Evolutionary conservation across 1,284 basidiomycete species (phyloP), one percentile per base, ranked within the genome.

Genomic region (Moesziomyces aphidis): DNA sequence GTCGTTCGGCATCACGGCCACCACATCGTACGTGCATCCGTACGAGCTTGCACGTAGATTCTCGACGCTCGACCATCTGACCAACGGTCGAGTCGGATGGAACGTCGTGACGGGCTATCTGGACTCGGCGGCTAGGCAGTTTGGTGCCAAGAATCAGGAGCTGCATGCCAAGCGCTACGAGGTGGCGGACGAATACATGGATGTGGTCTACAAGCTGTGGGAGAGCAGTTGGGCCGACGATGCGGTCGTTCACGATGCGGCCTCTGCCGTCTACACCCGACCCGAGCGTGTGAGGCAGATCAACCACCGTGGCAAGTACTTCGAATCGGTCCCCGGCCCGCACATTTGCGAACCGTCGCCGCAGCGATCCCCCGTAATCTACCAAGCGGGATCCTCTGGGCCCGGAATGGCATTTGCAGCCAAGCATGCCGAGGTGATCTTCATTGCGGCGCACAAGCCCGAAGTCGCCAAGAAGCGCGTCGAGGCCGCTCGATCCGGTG

Each of bases 141-240:
- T 83, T 47, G 80, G 79, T 3, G 56, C 42, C 17, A 70, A 74
- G 44, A 76, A 78, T 49, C 79, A 82, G 47, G 77, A 82, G 4
- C 24, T 81, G 48, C 79, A 82, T 47, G 59, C 76, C 0, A 79
- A 78, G 55, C 65, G 80, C 2, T 81, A 81, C 67, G 72, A 81
- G 45, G 70, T 81, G 11, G 80, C 80, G 1, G 66, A 81, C 51
- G 80, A 80, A 47, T 79, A 79, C 61, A 79, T 79, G 77, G 77
- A 73, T 36, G 70, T 84, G 1, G 73, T 84, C n/a, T 85, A 85
- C 80, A 85, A 85, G 78, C 79, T 85, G 10, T 85, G 85, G 85
- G 85, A 85, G 50, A 73, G 73, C n/a, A 76, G 69, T 15, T 85
- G 85, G 85, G 76, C 80, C 21, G 85, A 85, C 55, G 82, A 85